Base-by-base conservation (phyloP, 192 early-diverging fungal species). In the Mortierella antarctica region DNA sequence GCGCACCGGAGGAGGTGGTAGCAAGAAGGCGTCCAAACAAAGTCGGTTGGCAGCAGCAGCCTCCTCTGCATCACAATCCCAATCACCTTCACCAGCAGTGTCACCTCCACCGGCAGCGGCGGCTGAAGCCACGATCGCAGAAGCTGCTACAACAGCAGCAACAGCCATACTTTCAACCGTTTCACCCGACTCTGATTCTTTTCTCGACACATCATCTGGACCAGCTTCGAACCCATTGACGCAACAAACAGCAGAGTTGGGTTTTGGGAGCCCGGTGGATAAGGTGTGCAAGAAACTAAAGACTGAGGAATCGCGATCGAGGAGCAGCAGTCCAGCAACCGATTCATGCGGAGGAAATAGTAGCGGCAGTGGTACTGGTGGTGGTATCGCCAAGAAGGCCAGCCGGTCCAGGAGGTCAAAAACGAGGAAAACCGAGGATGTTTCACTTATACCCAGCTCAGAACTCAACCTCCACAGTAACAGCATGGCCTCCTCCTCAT, bases 381-480 rank as follows among this genome's bases (percentile, higher is more conserved):
- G 31, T 31, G 31, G 31, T 31, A 3, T 31, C 31, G 31, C 31
- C n/a, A 79, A 70, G 49, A 67, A 45, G 21, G 13, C 69, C 1
- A 61, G 12, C 53, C 49, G 57, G 14, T 20, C 48, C 14, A 69
- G 57, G 46, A 68, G 47, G 41, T n/a, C 62, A 46, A 68, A 57
- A 20, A 57, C 51, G 15, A 78, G 70, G 58, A 70, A 39, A 21
- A 41, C 57, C 57, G 69, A 69, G 18, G 53, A 55, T 65, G 42
- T 20, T 14, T 40, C 60, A 53, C 50, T 44, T 70, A 70, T 78
- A 70, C 68, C 68, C 65, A 55, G 41, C 60, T 60, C 74, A 52
- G 56, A 53, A 41, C 31, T 3, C 31, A 1, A 40, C 48, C 31
- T 13, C 41, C 50, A 54, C 23, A 18, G 23, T 6, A 21, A 14